These are phyloP conservation scores for Canavalia ensiformis DNA, from an alignment of 306 rosid genomes.

Conservation along the genomic window DNA sequence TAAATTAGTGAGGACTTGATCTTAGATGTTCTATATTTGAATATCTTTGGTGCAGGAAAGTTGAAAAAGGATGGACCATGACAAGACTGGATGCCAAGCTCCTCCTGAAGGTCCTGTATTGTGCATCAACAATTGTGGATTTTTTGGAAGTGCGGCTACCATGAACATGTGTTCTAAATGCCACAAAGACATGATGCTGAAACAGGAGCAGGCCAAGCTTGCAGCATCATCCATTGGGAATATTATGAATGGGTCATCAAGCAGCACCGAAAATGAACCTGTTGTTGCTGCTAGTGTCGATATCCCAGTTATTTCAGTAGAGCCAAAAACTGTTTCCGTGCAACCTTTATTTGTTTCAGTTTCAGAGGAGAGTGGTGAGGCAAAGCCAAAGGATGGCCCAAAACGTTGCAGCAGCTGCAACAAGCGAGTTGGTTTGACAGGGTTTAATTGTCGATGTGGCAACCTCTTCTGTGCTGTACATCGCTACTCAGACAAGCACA, in stretches of 20 bases:
- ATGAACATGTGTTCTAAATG: constrained; percentile 98
- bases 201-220: constrained; percentile 86
- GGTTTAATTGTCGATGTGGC: constrained; percentile 91
- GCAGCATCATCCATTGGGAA: constrained; percentile 88
- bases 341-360: constrained; percentile 57
- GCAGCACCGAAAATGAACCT: constrained; percentile 61
- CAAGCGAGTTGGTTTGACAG: constrained; percentile 89
- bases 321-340: constrained; percentile 58
- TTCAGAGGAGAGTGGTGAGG: constrained; percentile 57
- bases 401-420: constrained; percentile 88
- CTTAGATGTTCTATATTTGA: constrained; percentile 17
- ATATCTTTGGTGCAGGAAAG: constrained; percentile 59
- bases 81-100: constrained; percentile 93
- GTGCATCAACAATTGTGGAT: constrained; percentile 92
- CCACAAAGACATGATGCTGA: constrained; percentile 85
- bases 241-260: constrained; percentile 83
- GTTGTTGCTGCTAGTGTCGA: constrained; percentile 53
- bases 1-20: neutral
- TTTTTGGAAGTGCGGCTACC: constrained; percentile 90
- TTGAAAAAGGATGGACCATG: constrained; percentile 79
- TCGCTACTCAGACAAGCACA: constrained; percentile 93
- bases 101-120: constrained; percentile 90
- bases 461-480: constrained; percentile 78
- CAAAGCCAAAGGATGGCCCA: constrained; percentile 80
- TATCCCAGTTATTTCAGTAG: constrained; percentile 56